These are phyloP conservation scores for Fomitopsis pulvina DNA, from an alignment of 768 basidiomycete species.

Conservation along the genomic window DNA sequence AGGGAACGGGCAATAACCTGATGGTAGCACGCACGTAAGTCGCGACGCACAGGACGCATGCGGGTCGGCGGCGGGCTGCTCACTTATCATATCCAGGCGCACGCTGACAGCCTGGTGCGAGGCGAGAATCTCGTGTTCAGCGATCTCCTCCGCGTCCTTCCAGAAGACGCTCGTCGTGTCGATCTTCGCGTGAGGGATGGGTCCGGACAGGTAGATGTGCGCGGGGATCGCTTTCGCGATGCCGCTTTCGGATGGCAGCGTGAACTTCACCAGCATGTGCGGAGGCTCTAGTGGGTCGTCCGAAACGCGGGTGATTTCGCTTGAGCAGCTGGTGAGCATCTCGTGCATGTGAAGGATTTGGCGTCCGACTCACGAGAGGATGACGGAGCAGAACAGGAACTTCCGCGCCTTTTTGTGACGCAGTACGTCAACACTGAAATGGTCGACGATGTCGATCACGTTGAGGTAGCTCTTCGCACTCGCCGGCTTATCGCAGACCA, in stretches of 20 bases:
- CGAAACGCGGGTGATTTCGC: not conserved
- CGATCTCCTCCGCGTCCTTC: slow-evolving; percentile 3
- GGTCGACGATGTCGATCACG: not conserved
- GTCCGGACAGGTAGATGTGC: not conserved
- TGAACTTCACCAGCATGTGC: slow-evolving; percentile 3
- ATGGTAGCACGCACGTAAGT: not conserved
- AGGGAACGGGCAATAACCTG: not conserved
- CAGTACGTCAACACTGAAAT: not conserved
- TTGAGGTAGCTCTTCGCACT: not conserved
- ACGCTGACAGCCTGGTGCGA: not conserved
- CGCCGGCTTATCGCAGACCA: slow-evolving; percentile 2
- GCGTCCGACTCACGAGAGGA: not conserved
- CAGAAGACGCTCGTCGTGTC: not conserved
- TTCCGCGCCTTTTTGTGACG: not conserved
- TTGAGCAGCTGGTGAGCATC: too few species aligned
- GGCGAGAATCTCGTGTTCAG: slow-evolving; percentile 1
- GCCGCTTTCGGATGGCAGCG: not conserved
- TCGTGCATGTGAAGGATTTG: not conserved
- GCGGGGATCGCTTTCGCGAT: not conserved
- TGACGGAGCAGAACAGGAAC: not conserved
- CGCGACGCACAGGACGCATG: too few species aligned
- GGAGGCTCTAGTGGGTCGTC: slow-evolving; percentile 1
- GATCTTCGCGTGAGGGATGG: not conserved
- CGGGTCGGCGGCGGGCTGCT: not conserved
- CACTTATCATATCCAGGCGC: not conserved